phyloP scores from a whole-genome alignment of 2,329 filamentous ascomycete genomes.

The Pseudogymnoascus sp. region DNA sequence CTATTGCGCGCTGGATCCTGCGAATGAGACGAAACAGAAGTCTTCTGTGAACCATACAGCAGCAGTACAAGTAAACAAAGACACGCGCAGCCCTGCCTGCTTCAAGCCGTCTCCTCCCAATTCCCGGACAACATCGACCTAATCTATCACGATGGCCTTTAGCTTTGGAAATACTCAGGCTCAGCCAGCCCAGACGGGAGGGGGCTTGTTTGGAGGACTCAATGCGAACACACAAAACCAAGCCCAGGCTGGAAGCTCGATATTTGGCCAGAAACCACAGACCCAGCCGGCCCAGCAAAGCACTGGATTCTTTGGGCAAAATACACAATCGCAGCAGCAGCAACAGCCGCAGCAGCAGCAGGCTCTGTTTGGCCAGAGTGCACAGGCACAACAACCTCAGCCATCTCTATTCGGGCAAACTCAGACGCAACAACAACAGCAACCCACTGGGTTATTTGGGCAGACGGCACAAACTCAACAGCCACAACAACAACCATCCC shows the following conservation, averaged over 20 bases:
- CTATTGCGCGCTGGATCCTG: not conserved
- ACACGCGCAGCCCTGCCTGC: not conserved
- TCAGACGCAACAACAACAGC: constrained; percentile 14
- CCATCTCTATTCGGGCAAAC: constrained; percentile 16
- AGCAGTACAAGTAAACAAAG: constrained; percentile 1
- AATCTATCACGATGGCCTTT: constrained; percentile 6
- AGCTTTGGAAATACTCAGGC: constrained; percentile 6
- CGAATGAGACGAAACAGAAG: not conserved
- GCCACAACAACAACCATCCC: constrained; percentile 28
- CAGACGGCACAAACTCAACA: constrained; percentile 18
- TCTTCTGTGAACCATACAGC: not conserved
- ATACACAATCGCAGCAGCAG: constrained; percentile 23
- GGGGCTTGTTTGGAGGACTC: constrained; percentile 16
- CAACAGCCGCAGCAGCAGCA: constrained; percentile 26
- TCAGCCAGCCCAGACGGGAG: constrained; percentile 9
- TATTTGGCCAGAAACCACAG: constrained; percentile 17
- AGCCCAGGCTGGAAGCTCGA: constrained; percentile 15
- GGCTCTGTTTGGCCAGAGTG: constrained; percentile 20
- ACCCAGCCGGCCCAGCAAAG: constrained; percentile 18
- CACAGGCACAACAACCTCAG: constrained; percentile 16
- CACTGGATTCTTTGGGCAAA: constrained; percentile 9
- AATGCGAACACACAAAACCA: constrained; percentile 5
- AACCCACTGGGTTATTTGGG: constrained; percentile 14
- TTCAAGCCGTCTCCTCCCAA: not conserved
- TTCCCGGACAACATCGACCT: not conserved